phyloP scores from a whole-genome alignment of 1,284 basidiomycete species.

The Sanghuangporus sanghuang region DNA sequence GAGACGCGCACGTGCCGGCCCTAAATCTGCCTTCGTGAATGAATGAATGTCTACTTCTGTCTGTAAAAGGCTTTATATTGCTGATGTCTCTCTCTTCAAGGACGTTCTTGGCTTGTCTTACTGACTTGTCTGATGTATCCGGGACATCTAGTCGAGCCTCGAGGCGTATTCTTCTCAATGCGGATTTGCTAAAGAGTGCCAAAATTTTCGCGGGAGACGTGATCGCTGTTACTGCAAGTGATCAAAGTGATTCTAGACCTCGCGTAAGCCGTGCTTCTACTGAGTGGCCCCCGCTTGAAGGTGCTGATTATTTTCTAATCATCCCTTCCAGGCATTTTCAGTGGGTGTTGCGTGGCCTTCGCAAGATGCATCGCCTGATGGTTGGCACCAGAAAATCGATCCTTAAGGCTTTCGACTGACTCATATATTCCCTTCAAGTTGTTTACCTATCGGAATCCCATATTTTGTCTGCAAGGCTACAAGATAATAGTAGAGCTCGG shows the following conservation, averaged over 20 bases:
- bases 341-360: conserved; percentile 72
- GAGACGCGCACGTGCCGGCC: too few species aligned
- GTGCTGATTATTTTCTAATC: not conserved
- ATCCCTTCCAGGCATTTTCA: conserved; percentile 43
- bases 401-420: conserved; percentile 5
- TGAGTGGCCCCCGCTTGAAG: not conserved
- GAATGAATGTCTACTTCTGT: too few species aligned
- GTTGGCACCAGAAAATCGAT: not conserved
- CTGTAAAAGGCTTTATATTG: too few species aligned
- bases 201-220: conserved; percentile 70
- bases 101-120: not conserved
- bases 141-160: conserved; percentile 41
- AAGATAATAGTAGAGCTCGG: conserved; percentile 39
- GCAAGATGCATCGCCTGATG: conserved; percentile 45
- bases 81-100: conserved; percentile 3
- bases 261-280: not conserved
- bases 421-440: conserved; percentile 32
- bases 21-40: too few species aligned
- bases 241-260: conserved; percentile 24
- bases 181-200: conserved; percentile 55
- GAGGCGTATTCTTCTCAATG: conserved; percentile 61
- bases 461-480: conserved; percentile 52
- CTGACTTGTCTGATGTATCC: conserved; percentile 4
- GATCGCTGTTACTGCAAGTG: conserved; percentile 45
- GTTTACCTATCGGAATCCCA: conserved; percentile 50